These are phyloP conservation scores for Dryas integrifolia DNA, from an alignment of 331 rosid species.

Conservation along the genomic window DNA sequence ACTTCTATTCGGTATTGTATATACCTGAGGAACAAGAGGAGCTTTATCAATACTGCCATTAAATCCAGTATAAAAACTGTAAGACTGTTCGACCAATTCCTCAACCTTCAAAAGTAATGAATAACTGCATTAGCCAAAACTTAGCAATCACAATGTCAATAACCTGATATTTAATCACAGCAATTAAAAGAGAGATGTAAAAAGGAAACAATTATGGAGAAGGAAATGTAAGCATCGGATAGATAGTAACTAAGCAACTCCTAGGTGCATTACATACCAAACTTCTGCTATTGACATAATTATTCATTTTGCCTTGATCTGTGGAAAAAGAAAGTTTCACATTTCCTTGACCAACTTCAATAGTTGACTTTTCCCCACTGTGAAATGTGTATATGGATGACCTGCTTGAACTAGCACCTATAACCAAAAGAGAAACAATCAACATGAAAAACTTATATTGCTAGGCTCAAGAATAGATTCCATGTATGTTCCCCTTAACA, in stretches of 20 bases:
- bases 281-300: conserved; percentile 42
- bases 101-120: conserved; percentile 38
- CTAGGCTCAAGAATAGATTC: conserved; percentile 1
- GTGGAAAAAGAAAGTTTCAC: conserved; percentile 48
- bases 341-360: conserved; percentile 52
- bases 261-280: conserved; percentile 35
- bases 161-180: not conserved
- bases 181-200: not conserved
- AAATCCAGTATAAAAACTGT: conserved; percentile 43
- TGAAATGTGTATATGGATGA: conserved; percentile 54
- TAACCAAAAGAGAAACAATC: conserved; percentile 22
- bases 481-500: not conserved
- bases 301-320: conserved; percentile 31
- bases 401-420: conserved; percentile 55
- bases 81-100: conserved; percentile 46
- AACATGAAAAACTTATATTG: not conserved
- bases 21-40: conserved; percentile 58
- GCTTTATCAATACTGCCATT: conserved; percentile 40
- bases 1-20: not conserved
- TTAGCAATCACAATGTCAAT: not conserved
- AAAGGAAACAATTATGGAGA: not conserved
- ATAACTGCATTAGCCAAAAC: conserved; percentile 20
- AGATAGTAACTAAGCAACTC: not conserved
- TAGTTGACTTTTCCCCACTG: conserved; percentile 29
- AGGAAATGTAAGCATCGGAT: conserved; percentile 7